phyloP scores from a whole-genome alignment of 331 rosid species.

The Acacia pycnantha region DNA sequence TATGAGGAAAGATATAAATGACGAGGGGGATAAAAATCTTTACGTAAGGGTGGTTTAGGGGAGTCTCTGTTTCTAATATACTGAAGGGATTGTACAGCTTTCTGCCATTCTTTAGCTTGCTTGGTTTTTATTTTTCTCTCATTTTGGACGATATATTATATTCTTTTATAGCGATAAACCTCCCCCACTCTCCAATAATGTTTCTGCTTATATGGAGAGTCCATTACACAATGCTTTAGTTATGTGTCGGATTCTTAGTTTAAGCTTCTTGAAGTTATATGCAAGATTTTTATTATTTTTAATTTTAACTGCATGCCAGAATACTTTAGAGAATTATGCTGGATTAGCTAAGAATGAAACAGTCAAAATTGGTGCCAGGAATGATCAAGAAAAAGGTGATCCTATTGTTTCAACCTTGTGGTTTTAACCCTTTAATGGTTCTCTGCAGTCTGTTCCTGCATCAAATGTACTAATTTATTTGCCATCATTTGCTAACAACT shows the following conservation, averaged over 20 bases:
- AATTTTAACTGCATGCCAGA: conserved; percentile 52
- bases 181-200: neutral
- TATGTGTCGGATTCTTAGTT: conserved; percentile 9
- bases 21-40: neutral
- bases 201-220: neutral
- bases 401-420: conserved; percentile 22
- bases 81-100: neutral
- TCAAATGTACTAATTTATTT: conserved; percentile 51
- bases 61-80: neutral
- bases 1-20: neutral
- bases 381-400: conserved; percentile 46
- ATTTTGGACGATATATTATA: neutral
- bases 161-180: neutral
- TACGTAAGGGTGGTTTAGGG: neutral
- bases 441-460: conserved; percentile 41
- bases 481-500: conserved; percentile 25
- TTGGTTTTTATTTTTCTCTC: neutral
- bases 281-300: conserved; percentile 29
- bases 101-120: neutral
- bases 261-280: conserved; percentile 7
- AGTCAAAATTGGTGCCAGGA: conserved; percentile 18
- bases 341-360: conserved; percentile 46
- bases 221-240: conserved; percentile 1
- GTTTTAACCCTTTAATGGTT: neutral
- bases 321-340: conserved; percentile 48